Evolutionary conservation across 192 early-diverging fungal species (phyloP), one percentile per base, ranked within the genome.

Genomic region (Backusella westeae): DNA sequence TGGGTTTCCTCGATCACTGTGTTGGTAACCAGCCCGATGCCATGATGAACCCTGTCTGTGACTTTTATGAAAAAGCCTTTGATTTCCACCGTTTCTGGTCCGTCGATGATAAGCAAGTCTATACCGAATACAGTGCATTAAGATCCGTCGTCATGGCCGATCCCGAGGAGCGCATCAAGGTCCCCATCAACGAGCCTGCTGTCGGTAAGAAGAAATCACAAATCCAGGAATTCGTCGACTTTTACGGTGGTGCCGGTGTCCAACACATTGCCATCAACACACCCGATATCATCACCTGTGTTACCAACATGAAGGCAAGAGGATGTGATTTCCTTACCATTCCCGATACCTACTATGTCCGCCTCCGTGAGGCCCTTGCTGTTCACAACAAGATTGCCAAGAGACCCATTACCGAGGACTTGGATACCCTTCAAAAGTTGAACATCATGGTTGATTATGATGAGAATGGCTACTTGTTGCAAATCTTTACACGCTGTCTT

Each of bases 61-160:
- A 96, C 76, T 86, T 92, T 76, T 97, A 99, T 83, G 96, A 97
- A 85, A 85, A 91, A 71, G 85, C 90, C 72, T 90, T 99, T 23
- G 95, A 93, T 71, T 99, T 98, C 90, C 96, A 96, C 85, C 91
- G 96, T 56, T 99, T 98, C 92, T 98, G 96, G 96, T 96, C 94
- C 39, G 95, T 99, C 44, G 97, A 99, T 83, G 97, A 99, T 86
- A 93, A 88, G 71, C 93, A 97, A 84, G 95, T 99, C 66, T 91
- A 95, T 88, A 96, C 96, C 63, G 93, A 99, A 80, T 98, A 96
- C 90, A 95, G 93, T 80, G 93, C 96, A 56, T 87, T 98, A 70
- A 90, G 96, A 12, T 97, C 95, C 34, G 95, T 98, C 71, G 96
- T 97, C 84, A 97, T 99, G 96, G 91, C 95, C 41, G 94, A 96